These are phyloP conservation scores for Eucalyptus virginea DNA, from an alignment of 345 rosid genomes.

Conservation along the genomic window DNA sequence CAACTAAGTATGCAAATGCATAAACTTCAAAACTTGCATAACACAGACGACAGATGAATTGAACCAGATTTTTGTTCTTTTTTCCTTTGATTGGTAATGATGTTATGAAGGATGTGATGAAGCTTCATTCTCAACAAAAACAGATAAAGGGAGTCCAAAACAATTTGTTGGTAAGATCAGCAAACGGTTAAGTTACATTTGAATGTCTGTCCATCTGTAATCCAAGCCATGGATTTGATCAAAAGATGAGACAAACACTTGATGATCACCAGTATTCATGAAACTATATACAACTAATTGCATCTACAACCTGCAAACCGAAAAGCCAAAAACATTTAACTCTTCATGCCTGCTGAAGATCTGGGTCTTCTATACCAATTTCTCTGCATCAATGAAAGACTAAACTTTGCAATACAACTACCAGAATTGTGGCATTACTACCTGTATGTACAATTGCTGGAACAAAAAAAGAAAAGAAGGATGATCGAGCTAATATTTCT, in stretches of 20 bases:
- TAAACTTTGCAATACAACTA: background rate
- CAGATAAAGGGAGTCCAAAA: background rate
- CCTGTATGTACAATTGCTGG: background rate
- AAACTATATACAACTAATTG: background rate
- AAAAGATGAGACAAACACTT: background rate
- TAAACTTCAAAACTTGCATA: background rate
- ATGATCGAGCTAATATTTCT: background rate
- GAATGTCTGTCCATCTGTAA: background rate
- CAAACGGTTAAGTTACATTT: background rate
- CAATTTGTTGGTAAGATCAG: background rate
- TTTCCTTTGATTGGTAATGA: background rate
- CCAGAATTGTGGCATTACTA: background rate
- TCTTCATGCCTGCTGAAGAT: background rate
- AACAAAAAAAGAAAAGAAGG: background rate
- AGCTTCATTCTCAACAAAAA: background rate
- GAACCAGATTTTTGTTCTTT: background rate
- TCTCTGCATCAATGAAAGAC: background rate
- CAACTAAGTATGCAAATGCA: background rate
- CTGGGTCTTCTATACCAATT: background rate
- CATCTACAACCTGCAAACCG: background rate
- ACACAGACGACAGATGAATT: background rate
- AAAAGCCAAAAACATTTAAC: background rate
- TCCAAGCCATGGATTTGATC: background rate
- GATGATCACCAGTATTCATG: background rate
- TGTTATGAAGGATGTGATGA: background rate